A percentile compares a stretch with the other conserved stretches of the same genome.
Conservation (phyloP, 2,329 filamentous ascomycete species). For the Aspergillus proliferans region DNA sequence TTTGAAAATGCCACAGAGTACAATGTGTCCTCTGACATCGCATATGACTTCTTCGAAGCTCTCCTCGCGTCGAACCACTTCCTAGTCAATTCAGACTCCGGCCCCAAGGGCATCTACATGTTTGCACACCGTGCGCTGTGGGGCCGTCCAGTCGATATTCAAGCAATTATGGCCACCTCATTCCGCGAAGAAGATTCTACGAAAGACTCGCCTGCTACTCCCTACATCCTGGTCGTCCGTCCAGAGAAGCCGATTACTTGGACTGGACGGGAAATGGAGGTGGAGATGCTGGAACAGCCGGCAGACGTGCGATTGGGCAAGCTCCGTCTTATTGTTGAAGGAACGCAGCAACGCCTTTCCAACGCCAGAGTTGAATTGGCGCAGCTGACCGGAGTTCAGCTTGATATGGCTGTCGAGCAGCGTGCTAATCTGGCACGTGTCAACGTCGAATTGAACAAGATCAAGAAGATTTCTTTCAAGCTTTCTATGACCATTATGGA, state of each 20-base stretch:
- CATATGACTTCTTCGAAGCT: slow-evolving; percentile 73
- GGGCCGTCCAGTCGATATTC: slow-evolving; percentile 71
- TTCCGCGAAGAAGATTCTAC: slow-evolving; percentile 62
- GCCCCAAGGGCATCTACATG: slow-evolving; percentile 71
- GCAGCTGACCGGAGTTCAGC: slow-evolving; percentile 71
- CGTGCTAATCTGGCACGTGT: slow-evolving; percentile 90
- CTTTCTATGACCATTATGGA: slow-evolving; percentile 98
- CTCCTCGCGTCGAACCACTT: slow-evolving; percentile 81
- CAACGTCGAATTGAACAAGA: slow-evolving; percentile 83
- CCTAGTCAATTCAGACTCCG: slow-evolving; percentile 65
- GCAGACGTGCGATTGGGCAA: slow-evolving; percentile 83
- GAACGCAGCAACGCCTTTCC: slow-evolving; percentile 69
- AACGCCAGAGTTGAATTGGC: slow-evolving; percentile 74
- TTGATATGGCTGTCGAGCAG: slow-evolving; percentile 86
- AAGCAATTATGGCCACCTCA: slow-evolving; percentile 74
- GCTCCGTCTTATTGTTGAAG: slow-evolving; percentile 79
- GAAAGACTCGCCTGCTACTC: slow-evolving; percentile 66
- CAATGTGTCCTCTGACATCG: slow-evolving; percentile 65
- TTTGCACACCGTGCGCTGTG: slow-evolving; percentile 77
- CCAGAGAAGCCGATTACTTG: slow-evolving; percentile 74
- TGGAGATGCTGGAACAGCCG: slow-evolving; percentile 68
- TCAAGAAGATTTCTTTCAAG: slow-evolving; percentile 92
- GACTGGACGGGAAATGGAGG: slow-evolving; percentile 69
- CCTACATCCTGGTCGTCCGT: slow-evolving; percentile 77
- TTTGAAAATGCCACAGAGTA: slow-evolving; percentile 98